A percentile compares a stretch with the other conserved stretches of the same genome.
Conservation (phyloP, 176 grass and related monocot species). For the Echinochloa phyllopogon region DNA sequence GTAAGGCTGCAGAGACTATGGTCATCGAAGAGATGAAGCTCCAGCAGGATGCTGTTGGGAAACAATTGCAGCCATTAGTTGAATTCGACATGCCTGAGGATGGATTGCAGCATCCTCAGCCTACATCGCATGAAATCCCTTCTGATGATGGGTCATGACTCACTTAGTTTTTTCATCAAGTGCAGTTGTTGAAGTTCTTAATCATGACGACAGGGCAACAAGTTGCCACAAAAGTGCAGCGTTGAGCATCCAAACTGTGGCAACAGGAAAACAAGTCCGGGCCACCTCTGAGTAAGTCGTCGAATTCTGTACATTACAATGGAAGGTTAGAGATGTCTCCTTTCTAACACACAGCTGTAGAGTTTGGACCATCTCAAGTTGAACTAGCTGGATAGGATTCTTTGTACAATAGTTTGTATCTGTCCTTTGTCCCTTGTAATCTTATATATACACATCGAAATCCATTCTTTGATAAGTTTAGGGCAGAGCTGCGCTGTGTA, state of each 20-base stretch:
- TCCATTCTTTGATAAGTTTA: slow-evolving; percentile 82
- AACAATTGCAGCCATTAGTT: slow-evolving; percentile 66
- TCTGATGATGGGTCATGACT: slow-evolving; percentile 48
- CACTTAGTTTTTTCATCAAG: slow-evolving; percentile 19
- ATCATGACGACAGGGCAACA: not conserved
- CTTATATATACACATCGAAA: slow-evolving; percentile 43
- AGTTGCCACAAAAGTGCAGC: slow-evolving; percentile 20
- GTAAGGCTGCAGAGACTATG: slow-evolving; percentile 74
- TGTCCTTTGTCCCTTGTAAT: slow-evolving; percentile 61
- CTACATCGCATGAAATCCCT: slow-evolving; percentile 18
- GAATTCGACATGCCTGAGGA: slow-evolving; percentile 58
- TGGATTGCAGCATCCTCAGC: slow-evolving; percentile 40
- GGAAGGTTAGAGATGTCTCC: slow-evolving; percentile 38
- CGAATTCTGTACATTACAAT: slow-evolving; percentile 53
- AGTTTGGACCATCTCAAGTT: slow-evolving; percentile 51
- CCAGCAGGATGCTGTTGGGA: slow-evolving; percentile 57
- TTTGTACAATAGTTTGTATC: slow-evolving; percentile 82
- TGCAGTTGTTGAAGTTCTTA: slow-evolving; percentile 39
- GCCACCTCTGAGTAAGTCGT: slow-evolving; percentile 26
- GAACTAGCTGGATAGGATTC: slow-evolving; percentile 64
- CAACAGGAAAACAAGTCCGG: slow-evolving; percentile 1
- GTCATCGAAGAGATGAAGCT: slow-evolving; percentile 71
- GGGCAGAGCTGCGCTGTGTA: slow-evolving; percentile 47
- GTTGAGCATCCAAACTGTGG: slow-evolving; percentile 28
- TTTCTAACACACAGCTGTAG: slow-evolving; percentile 60